phyloP scores from a whole-genome alignment of 2,329 filamentous ascomycete genomes.

The Lecanicillium sp. region DNA sequence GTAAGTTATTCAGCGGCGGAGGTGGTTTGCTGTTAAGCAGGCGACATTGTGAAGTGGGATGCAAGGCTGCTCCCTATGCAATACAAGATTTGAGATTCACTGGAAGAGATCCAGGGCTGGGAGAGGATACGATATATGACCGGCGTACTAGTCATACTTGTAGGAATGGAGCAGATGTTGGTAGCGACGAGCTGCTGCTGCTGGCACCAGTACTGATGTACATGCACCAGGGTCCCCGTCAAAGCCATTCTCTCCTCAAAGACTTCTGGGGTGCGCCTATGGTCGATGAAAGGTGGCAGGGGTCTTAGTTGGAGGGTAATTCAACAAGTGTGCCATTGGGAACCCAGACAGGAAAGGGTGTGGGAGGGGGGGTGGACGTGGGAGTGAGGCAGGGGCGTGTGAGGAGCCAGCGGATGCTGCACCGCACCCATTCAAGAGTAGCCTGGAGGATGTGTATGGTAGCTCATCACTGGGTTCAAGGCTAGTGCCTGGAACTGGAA shows the following conservation, averaged over 20 bases:
- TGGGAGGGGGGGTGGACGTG: constrained; percentile 4
- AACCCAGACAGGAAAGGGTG: constrained; percentile 12
- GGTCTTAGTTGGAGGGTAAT: constrained; percentile 1
- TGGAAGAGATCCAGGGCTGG: neutral
- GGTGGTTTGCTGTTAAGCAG: too few species aligned
- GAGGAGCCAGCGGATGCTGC: constrained; percentile 7
- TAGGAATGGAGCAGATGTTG: constrained; percentile 10
- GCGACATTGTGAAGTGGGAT: too few species aligned
- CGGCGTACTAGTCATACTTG: constrained; percentile 9
- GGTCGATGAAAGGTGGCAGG: constrained; percentile 11
- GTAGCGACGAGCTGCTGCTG: too few species aligned
- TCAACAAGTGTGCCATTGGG: constrained; percentile 3
- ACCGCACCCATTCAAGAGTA: constrained; percentile 8
- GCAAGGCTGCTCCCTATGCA: neutral
- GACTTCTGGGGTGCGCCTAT: constrained; percentile 4
- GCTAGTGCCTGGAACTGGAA: constrained; percentile 3
- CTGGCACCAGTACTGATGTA: constrained; percentile 3
- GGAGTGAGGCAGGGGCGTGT: constrained; percentile 1
- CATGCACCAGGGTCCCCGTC: constrained; percentile 8
- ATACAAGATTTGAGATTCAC: neutral
- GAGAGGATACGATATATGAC: neutral
- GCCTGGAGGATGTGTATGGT: neutral
- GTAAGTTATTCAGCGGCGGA: too few species aligned
- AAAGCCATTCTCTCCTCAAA: neutral
- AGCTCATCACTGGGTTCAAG: constrained; percentile 2